These are phyloP conservation scores for Phytopythium delawarense DNA, from an alignment of 352 stramenopile species.

Conservation along the genomic window DNA sequence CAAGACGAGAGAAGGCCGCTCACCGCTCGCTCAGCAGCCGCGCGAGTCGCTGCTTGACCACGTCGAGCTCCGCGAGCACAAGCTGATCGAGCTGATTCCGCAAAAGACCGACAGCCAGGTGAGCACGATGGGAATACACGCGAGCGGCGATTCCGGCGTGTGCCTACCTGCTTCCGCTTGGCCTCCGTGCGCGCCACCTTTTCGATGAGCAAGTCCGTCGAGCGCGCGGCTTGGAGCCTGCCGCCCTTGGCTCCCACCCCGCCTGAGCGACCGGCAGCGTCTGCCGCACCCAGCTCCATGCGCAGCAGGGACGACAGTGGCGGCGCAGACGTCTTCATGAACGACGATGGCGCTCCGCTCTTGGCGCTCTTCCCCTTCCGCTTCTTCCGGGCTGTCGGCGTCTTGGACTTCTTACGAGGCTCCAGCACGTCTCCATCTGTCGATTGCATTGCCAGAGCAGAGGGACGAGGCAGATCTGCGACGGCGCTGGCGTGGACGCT, in stretches of 20 bases:
- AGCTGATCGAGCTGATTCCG: slow-evolving; percentile 51
- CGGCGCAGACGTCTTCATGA: slow-evolving; percentile 7
- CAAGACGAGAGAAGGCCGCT: neutral
- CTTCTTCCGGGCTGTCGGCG: slow-evolving; percentile 10
- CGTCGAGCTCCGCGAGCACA: slow-evolving; percentile 57
- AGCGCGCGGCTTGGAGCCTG: slow-evolving; percentile 7
- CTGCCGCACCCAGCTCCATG: slow-evolving; percentile 21
- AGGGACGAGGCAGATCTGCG: neutral
- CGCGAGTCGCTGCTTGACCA: slow-evolving; percentile 60
- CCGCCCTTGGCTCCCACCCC: neutral
- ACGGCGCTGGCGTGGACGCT: neutral
- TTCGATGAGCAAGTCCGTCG: slow-evolving; percentile 36
- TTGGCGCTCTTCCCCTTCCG: slow-evolving; percentile 8
- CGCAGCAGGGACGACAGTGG: slow-evolving; percentile 35
- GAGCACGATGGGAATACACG: neutral
- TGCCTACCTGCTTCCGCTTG: slow-evolving; percentile 59
- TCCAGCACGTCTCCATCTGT: neutral
- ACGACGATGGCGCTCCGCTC: neutral
- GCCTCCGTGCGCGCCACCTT: slow-evolving; percentile 37
- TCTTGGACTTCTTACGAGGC: neutral
- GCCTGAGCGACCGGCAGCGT: neutral
- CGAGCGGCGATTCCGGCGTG: neutral
- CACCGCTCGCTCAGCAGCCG: slow-evolving; percentile 29
- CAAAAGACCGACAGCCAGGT: neutral
- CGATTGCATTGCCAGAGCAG: neutral